Conservation (phyloP, 2,329 filamentous ascomycete genomes). For the Ophiosphaerella herpotricha region DNA sequence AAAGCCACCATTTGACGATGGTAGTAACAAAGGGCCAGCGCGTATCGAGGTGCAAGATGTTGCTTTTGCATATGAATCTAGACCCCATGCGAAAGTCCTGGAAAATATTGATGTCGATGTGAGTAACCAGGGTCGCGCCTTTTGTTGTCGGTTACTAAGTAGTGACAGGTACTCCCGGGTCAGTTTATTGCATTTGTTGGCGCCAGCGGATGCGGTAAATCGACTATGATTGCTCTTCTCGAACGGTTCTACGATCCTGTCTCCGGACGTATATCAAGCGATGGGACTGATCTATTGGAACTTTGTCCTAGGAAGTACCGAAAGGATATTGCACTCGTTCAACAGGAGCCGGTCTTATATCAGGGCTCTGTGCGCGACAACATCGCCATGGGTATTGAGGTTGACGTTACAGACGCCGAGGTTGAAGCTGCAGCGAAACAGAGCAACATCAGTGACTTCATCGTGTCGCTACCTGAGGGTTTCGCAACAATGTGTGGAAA, state of each 20-base stretch:
- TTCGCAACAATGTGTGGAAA: constrained; percentile 38
- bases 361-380: constrained; percentile 92
- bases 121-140: not conserved
- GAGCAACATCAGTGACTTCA: constrained; percentile 40
- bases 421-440: constrained; percentile 81
- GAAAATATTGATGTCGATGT: constrained; percentile 74
- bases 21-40: constrained; percentile 37
- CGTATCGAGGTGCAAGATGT: constrained; percentile 61
- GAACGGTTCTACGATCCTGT: constrained; percentile 94
- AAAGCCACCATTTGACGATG: constrained; percentile 38
- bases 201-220: constrained; percentile 90
- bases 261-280: constrained; percentile 76
- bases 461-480: constrained; percentile 60
- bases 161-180: constrained; percentile 64
- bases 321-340: constrained; percentile 81
- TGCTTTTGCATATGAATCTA: constrained; percentile 79
- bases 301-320: constrained; percentile 84
- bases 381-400: constrained; percentile 70
- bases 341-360: constrained; percentile 92
- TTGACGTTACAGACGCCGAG: constrained; percentile 71
- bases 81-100: constrained; percentile 77
- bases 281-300: constrained; percentile 75
- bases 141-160: not conserved
- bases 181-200: constrained; percentile 90
- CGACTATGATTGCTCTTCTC: constrained; percentile 85